Evolutionary conservation across 176 grass and related monocot genomes (phyloP), one percentile per base, ranked within the genome.

Genomic region (Juncus effusus): DNA sequence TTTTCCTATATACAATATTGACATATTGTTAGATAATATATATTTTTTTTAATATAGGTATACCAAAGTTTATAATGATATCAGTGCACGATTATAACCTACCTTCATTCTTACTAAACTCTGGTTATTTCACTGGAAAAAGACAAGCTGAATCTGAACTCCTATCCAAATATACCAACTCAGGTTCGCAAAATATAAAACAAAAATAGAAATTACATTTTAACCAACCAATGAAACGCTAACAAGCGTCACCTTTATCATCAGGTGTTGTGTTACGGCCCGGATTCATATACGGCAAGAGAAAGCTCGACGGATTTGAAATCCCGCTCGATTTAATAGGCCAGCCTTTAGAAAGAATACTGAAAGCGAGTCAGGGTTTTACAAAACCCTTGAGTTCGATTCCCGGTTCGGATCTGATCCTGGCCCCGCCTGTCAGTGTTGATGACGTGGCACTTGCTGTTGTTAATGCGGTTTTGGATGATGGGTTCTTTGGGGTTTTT

Each of bases 11-110:
- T 59, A 58, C 58, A 6, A 28, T 16, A 54, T 16, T 19, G 36
- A 39, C 3, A 16, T 36, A 19, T 35, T 40, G 42, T 11, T 60
- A 74, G 28, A 36, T 64, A 71, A 51, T 16, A 78, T 81, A 4
- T 47, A 42, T 66, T 1, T 74, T 78, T 72, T 0, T n/a, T 70
- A 73, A 65, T 83, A 52, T 69, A 99, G 94, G 88, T 49, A 40
- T 93, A 54, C 78, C 85, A 3, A 93, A 93, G 41, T 99, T 99
- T 57, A 82, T 99, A 67, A 50, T 99, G 69, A 90, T 99, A 40
- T 99, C 94, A 73, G 94, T 99, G 36, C 88, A 99, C 72, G 89
- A 99, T 76, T 99, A 93, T 74, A 99, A 99, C 19, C 85, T 99
- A 63, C 94, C 94, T 36, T 69, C 82, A 3, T 99, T 99, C 64